Conservation (phyloP, 2,329 filamentous ascomycete species). For the Chaetothyriales sp. region DNA sequence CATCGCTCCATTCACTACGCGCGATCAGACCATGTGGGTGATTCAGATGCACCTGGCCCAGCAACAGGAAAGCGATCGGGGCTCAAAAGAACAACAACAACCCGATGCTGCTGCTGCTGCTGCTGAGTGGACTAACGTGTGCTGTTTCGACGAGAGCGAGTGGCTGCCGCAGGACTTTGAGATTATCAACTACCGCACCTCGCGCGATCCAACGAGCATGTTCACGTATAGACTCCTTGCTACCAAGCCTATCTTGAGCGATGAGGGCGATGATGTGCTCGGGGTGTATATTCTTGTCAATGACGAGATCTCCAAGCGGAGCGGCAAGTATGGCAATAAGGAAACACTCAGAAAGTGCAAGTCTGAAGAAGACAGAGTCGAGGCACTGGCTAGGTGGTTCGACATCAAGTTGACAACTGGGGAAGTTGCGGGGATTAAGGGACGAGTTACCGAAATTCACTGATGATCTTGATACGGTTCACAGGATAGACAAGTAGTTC, state of each 20-base stretch:
- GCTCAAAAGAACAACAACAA: constrained; percentile 10
- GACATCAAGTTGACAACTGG: constrained; percentile 38
- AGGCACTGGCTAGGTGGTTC: constrained; percentile 39
- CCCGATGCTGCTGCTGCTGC: constrained; percentile 1
- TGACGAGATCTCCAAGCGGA: constrained; percentile 26
- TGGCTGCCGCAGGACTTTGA: constrained; percentile 49
- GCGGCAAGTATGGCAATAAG: constrained; percentile 30
- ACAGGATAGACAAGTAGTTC: too few relatives aligned
- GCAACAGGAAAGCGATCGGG: constrained; percentile 1
- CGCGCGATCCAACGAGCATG: constrained; percentile 35
- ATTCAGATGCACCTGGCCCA: constrained; percentile 43
- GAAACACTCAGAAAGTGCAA: constrained; percentile 34
- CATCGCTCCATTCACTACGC: constrained; percentile 3
- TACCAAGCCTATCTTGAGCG: constrained; percentile 41
- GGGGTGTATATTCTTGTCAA: constrained; percentile 43
- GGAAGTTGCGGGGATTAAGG: constrained; percentile 39
- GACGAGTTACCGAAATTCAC: constrained; percentile 35
- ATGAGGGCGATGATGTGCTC: constrained; percentile 32
- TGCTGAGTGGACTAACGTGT: constrained; percentile 42
- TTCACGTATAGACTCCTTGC: constrained; percentile 44
- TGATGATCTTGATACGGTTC: background rate
- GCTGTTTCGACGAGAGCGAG: constrained; percentile 53
- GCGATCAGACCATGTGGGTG: constrained; percentile 43
- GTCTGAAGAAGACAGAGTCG: constrained; percentile 42
- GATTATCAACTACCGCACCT: constrained; percentile 46